Percentiles rank a stretch among this genome's conserved stretches.
These are phyloP conservation scores for Polytrichum formosum DNA, from an alignment of 225 moss, liverwort and hornwort genomes.

Conservation along the genomic window DNA sequence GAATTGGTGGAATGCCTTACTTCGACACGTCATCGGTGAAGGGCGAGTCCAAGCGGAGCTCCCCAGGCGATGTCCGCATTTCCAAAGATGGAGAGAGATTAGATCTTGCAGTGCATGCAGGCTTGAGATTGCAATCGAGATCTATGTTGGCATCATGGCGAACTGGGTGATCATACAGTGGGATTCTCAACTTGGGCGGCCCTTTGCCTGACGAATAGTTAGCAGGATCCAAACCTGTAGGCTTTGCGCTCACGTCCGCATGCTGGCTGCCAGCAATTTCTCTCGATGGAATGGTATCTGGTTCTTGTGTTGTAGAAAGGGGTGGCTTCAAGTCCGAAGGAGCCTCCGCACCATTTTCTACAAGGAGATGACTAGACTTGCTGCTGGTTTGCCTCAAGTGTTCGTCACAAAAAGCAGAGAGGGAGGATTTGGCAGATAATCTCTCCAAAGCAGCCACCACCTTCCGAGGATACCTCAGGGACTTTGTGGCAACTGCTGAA, in stretches of 20 bases:
- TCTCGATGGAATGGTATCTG: conserved; percentile 4
- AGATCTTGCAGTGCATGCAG: too few relatives aligned
- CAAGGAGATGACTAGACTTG: not conserved
- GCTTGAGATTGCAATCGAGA: too few relatives aligned
- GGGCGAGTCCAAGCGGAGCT: conserved; percentile 33
- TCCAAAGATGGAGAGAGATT: too few relatives aligned
- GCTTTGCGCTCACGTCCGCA: conserved; percentile 1
- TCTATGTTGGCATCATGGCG: conserved; percentile 9
- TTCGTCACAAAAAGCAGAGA: conserved; percentile 2
- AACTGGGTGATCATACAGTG: conserved; percentile 23
- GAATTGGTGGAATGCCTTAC: conserved; percentile 8
- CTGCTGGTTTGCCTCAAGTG: too few relatives aligned
- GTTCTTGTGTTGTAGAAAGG: not conserved
- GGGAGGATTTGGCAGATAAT: conserved; percentile 3
- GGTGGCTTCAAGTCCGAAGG: not conserved
- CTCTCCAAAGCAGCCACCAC: not conserved
- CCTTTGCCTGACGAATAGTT: conserved; percentile 56
- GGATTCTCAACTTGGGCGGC: conserved; percentile 40
- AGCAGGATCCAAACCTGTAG: conserved; percentile 36
- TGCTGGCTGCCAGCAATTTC: conserved; percentile 3
- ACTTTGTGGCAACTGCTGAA: conserved; percentile 1
- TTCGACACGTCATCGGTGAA: conserved; percentile 30
- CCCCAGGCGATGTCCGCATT: not conserved
- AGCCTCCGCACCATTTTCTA: not conserved
- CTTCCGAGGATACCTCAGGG: not conserved